These are phyloP conservation scores for Trifolium repens DNA, from an alignment of 306 rosid genomes.

Conservation along the genomic window DNA sequence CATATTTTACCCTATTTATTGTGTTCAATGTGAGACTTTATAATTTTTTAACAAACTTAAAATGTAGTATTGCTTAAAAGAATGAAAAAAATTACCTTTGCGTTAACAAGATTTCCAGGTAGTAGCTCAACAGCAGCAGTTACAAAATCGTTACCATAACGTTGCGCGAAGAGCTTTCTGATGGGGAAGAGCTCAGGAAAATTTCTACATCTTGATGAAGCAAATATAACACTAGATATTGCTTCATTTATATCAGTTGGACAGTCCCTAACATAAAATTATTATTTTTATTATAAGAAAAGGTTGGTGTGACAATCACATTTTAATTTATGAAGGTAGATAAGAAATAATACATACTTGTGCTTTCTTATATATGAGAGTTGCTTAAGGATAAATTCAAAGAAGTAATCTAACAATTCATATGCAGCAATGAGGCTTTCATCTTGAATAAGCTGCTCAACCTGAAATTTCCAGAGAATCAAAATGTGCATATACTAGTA, in stretches of 20 bases:
- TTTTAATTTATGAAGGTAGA: slow-evolving; percentile 15
- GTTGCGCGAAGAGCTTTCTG: not conserved
- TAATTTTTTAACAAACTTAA: not conserved
- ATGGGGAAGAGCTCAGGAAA: slow-evolving; percentile 1
- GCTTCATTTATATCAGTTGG: slow-evolving; percentile 25
- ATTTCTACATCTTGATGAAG: slow-evolving; percentile 5
- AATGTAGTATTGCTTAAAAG: not conserved
- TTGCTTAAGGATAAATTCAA: not conserved
- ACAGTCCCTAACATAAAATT: slow-evolving; percentile 10
- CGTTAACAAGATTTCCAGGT: slow-evolving; percentile 8
- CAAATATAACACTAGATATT: slow-evolving; percentile 14
- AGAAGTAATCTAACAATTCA: slow-evolving; percentile 1
- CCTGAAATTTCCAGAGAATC: not conserved
- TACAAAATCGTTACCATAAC: slow-evolving; percentile 3
- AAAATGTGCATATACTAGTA: not conserved
- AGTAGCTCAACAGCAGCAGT: not conserved
- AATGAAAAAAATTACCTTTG: not conserved
- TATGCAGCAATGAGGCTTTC: slow-evolving; percentile 1
- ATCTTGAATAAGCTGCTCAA: slow-evolving; percentile 13
- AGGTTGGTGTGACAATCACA: not conserved
- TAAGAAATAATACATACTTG: slow-evolving; percentile 3
- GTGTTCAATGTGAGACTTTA: too few species aligned
- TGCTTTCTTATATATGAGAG: slow-evolving; percentile 5
- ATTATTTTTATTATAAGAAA: not conserved
- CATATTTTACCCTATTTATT: too few species aligned